A percentile compares a stretch with the other conserved stretches of the same genome.
These are phyloP conservation scores for Pezicula neosporulosa DNA, from an alignment of 2,329 filamentous ascomycete genomes.

Conservation along the genomic window DNA sequence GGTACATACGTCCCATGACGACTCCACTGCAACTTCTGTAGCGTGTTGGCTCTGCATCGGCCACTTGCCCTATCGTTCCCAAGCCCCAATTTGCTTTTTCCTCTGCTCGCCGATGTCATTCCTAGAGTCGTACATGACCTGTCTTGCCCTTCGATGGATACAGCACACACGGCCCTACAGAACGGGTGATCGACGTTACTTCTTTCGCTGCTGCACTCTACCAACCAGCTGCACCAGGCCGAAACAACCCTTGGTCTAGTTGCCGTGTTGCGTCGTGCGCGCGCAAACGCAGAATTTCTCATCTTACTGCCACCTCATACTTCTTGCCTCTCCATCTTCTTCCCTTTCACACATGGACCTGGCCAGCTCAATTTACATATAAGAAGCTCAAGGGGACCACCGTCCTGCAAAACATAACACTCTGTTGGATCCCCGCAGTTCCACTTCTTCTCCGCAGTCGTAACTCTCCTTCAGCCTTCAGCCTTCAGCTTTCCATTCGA, in stretches of 20 bases:
- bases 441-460: constrained; percentile 20
- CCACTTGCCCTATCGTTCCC: constrained; percentile 23
- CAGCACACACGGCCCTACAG: constrained; percentile 27
- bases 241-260: constrained; percentile 27
- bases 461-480: constrained; percentile 14
- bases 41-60: constrained; percentile 27
- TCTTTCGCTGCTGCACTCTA: constrained; percentile 23
- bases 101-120: constrained; percentile 18
- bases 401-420: constrained; percentile 28
- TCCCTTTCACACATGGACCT: constrained; percentile 6
- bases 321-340: constrained; percentile 11
- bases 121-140: constrained; percentile 25
- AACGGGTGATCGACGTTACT: constrained; percentile 30
- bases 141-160: constrained; percentile 26
- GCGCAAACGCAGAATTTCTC: constrained; percentile 25
- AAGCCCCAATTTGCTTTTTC: constrained; percentile 23
- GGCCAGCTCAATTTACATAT: constrained; percentile 18
- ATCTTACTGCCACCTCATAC: constrained; percentile 27
- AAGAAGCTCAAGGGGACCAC: constrained; percentile 24
- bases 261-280: constrained; percentile 27
- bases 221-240: constrained; percentile 29
- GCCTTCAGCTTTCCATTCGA: constrained; percentile 5
- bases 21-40: constrained; percentile 17
- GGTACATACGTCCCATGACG: constrained; percentile 18
- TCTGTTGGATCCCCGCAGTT: constrained; percentile 20